Evolutionary conservation across 495 filamentous ascomycete species (phyloP), one percentile per base, ranked within the genome.

Genomic region (Evernia prunastri): DNA sequence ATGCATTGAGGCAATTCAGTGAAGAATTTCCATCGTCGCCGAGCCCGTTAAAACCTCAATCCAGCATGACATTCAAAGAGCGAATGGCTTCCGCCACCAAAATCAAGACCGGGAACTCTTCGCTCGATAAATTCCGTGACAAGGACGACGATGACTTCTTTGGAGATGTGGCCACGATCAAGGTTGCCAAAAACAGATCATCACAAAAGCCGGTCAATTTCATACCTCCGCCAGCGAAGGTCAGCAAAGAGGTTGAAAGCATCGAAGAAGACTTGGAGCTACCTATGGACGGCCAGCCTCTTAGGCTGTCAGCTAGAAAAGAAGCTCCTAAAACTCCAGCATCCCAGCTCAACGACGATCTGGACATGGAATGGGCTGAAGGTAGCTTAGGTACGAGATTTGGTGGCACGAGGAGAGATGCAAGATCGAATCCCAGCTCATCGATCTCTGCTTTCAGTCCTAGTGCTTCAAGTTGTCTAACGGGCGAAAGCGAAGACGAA

Each of bases 401-500:
- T 75, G 94, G 88, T 54, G 92, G 91, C 53, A 94, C 91, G 25
- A 80, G 84, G 47, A 85, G 89, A 66, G 89, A 92, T 71, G 82
- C 80, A 17, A 83, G 85, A 36, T 94, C 89, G 33, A 83, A 86
- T 70, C 85, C 90, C 63, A 91, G 89, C 75, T 96, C 90, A 2
- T 89, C 91, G 17, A 87, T 89, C 35, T 96, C 91, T 31, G 87
- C 89, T 31, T 83, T 96, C 74, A 96, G 93, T 68, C 91, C 94
- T 15, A 96, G 92, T 70, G 83, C 93, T 54, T 88, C 91, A 59
- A 96, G 92, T 75, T 94, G 89, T 63, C 80, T 95, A 64, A 96
- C 91, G 8, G 82, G 83, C n/a, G 94, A 96, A 74, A 97, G 93
- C 71, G 94, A 97, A 70, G 92, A 96, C 69, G 94, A 97, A 66